A percentile compares a stretch with the other conserved stretches of the same genome.
Evolutionary conservation across 2,329 filamentous ascomycete species (phyloP).

Genomic region (Fusarium anthophilum): DNA sequence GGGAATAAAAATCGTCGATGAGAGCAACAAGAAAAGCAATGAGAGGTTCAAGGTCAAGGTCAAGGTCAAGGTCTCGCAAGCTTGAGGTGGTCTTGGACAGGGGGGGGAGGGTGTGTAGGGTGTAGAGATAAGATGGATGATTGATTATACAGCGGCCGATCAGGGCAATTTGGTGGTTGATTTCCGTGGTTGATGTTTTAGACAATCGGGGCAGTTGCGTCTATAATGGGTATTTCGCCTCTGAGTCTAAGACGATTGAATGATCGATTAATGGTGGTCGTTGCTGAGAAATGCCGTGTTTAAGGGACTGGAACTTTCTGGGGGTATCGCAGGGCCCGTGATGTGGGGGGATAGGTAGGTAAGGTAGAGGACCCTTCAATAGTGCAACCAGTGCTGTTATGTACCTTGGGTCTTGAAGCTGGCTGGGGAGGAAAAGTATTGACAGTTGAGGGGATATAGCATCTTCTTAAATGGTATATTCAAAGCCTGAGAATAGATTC

Average conservation of each 20-base stretch:
- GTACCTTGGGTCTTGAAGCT: neutral
- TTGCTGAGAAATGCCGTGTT: constrained; percentile 25
- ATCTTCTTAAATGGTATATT: constrained; percentile 22
- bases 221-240: neutral
- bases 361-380: constrained; percentile 1
- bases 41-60: neutral
- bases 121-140: neutral
- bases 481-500: neutral
- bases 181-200: constrained; percentile 1
- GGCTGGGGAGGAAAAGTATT: neutral
- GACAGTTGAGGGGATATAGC: constrained; percentile 10
- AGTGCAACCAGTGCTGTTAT: constrained; percentile 16
- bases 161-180: neutral
- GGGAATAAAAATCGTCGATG: neutral
- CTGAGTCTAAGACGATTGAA: neutral
- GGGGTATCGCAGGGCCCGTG: neutral
- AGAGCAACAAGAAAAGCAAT: constrained; percentile 23
- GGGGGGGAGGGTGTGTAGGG: constrained; percentile 4
- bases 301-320: constrained; percentile 14
- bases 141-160: neutral
- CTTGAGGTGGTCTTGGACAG: neutral
- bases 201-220: constrained; percentile 8
- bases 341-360: neutral
- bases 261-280: neutral
- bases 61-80: neutral